Evolutionary conservation across 1,139 yeast species (phyloP), one percentile per base, ranked within the genome.

Genomic region (Hemisphaericaspora lyxosophila): DNA sequence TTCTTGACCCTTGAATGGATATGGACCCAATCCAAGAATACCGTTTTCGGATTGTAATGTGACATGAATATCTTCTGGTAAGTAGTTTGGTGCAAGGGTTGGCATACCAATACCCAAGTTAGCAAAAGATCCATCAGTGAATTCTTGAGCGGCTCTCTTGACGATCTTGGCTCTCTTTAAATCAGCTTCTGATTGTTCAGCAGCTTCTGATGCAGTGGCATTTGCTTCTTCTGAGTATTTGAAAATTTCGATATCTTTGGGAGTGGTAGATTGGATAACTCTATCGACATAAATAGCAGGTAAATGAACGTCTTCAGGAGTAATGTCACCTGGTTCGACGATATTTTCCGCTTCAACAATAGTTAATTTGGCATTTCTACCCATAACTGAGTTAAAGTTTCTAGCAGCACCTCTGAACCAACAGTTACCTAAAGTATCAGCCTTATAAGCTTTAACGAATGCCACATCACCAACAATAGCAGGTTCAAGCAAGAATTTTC

Each of bases 81-180:
- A 50, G 50, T 58, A 72, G 46, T 55, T 64, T 19, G 77, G 75
- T 1, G 74, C 72, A 34, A 73, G 55, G 4, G 77, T 73, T 13
- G 78, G 79, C 61, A 73, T 61, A 17, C 78, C 79, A 31, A 72
- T 70, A 17, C 78, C 79, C 32, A 73, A 57, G 47, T 73, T 73
- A 40, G 67, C 75, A 42, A 62, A 66, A 39, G 59, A 55, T 7
- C 75, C 75, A 45, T 67, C 62, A 35, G 54, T 51, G 49, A 72
- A 68, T 50, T 72, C 78, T 48, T 64, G 56, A 2, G 78, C 71
- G 2, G 75, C 75, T 33, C 78, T 61, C 38, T 55, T 56, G 13
- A 69, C 73, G 40, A 73, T 73, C 33, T 57, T 57, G 28, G 57
- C 62, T 28, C 75, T 59, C 33, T 54, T 52, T 17, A 53, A 46